Evolutionary conservation across 768 basidiomycete species (phyloP).

Genomic region (Mycena indigotica): DNA sequence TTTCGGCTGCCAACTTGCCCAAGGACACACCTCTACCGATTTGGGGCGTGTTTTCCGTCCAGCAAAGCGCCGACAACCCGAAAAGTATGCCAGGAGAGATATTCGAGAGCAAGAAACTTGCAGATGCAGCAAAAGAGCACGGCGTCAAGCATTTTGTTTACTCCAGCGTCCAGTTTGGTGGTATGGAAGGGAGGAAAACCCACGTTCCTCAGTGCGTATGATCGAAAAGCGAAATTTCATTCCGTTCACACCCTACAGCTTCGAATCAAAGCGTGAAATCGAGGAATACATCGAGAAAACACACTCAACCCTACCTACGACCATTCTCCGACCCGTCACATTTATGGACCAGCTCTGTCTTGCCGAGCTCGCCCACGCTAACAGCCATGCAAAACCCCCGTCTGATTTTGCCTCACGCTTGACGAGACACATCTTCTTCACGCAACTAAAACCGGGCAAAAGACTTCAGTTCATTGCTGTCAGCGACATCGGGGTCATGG

Average conservation of each 20-base stretch:
- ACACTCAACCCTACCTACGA: slow-evolving; percentile 6
- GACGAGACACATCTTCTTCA: slow-evolving; percentile 9
- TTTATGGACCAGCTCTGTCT: slow-evolving; percentile 18
- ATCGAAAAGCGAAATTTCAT: neutral
- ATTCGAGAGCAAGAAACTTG: slow-evolving; percentile 11
- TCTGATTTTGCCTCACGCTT: neutral
- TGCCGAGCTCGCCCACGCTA: neutral
- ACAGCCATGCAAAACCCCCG: neutral
- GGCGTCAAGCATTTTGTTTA: slow-evolving; percentile 19
- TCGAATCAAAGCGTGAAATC: slow-evolving; percentile 15
- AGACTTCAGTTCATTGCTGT: slow-evolving; percentile 10
- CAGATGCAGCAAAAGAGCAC: slow-evolving; percentile 16
- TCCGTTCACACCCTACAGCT: neutral
- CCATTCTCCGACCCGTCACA: slow-evolving; percentile 17
- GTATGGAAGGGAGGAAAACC: neutral
- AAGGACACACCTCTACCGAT: slow-evolving; percentile 1
- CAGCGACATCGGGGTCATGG: slow-evolving; percentile 11
- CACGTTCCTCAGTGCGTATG: slow-evolving; percentile 15
- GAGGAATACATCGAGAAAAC: slow-evolving; percentile 9
- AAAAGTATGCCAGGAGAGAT: slow-evolving; percentile 9
- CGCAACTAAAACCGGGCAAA: slow-evolving; percentile 8
- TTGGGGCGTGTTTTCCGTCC: slow-evolving; percentile 19
- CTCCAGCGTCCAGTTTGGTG: slow-evolving; percentile 15
- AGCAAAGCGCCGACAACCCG: slow-evolving; percentile 18
- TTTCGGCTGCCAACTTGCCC: slow-evolving; percentile 4